Evolutionary conservation across 179 eudicot species (phyloP), one percentile per base, ranked within the genome.

Genomic region (Spinacia oleracea): DNA sequence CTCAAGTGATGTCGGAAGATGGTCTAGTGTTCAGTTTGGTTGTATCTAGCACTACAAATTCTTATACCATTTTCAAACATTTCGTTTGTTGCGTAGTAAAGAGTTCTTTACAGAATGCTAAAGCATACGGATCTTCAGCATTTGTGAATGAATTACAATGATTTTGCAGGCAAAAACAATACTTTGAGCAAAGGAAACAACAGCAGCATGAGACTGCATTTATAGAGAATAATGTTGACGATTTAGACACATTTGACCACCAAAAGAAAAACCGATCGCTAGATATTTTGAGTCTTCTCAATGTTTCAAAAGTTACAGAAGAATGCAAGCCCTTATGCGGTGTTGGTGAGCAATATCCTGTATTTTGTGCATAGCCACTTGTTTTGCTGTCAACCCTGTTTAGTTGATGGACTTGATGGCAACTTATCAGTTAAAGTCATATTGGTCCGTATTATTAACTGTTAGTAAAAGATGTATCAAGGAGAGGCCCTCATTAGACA

Each of bases 131-230:
- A 50, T 59, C 23, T 4, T 60, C 75, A 32, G 27, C 23, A 38
- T 73, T 77, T 40, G n/a, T 6, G 58, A 27, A 56, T 70, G 20
- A 70, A 51, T 18, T 34, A 16, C 23, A 27, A 38, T 67, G 59
- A 76, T 43, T 58, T 64, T 51, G 66, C 70, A 95, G 98, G 91
- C 98, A 93, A 87, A 91, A 86, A 77, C 97, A 95, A 80, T 95
- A 88, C 87, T 95, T 95, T 85, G 98, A 95, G 86, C 98, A 93
- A 86, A 86, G 97, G 77, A 95, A 77, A 84, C 87, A 90, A 75
- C 93, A 87, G 74, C 94, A 88, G 71, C 83, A 83, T 71, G 82
- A 79, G 77, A 77, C 86, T 84, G 81, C 84, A 62, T 40, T 23
- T 50, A 60, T 55, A 32, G 92, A 90, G 65, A 78, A 76, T 83